Evolutionary conservation across 495 filamentous ascomycete genomes (phyloP), one percentile per base, ranked within the genome.

Genomic region (Penicillium fimorum): DNA sequence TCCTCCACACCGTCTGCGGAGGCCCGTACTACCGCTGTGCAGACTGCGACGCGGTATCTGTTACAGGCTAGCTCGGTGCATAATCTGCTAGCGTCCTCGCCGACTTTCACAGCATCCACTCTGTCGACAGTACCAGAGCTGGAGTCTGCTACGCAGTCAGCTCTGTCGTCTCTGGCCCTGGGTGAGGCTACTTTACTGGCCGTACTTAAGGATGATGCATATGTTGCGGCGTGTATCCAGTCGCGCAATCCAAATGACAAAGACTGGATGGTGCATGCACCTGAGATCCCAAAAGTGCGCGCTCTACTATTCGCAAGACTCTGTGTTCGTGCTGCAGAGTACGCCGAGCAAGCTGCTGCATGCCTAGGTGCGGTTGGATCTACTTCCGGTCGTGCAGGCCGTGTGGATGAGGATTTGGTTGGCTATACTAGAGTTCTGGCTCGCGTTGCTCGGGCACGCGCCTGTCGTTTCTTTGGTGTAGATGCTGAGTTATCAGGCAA

Each of bases 171-270:
- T 2, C 79, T 97, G 6, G 87, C 91, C 0, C 73, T 95, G 11
- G 89, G 91, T 0, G 91, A 96, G 68, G 93, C 94, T 0, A 97
- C 92, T 0, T 80, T 97, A 6, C 78, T 96, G 2, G 89, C 91
- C 3, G 91, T 97, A 1, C 70, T 93, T 29, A 97, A 96, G 63
- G 92, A 96, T 61, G 94, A 98, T 65, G 90, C 93, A 0, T 96
- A 97, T 62, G 85, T 94, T 1, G 84, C 85, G 3, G 82, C 83
- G 13, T 87, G 91, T 30, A 83, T 89, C 11, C 87, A 91, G 53
- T 82, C 84, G 45, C 80, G 90, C 32, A 92, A 94, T 62, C 80
- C 84, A 27, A 84, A 88, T 58, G 89, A 91, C 68, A 87, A 80
- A 33, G 91, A 95, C 60, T 96, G 92, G 92, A 96, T 96, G 91